Base-by-base conservation (phyloP, 2,329 filamentous ascomycete species). In the Cladophialophora chaetospira region DNA sequence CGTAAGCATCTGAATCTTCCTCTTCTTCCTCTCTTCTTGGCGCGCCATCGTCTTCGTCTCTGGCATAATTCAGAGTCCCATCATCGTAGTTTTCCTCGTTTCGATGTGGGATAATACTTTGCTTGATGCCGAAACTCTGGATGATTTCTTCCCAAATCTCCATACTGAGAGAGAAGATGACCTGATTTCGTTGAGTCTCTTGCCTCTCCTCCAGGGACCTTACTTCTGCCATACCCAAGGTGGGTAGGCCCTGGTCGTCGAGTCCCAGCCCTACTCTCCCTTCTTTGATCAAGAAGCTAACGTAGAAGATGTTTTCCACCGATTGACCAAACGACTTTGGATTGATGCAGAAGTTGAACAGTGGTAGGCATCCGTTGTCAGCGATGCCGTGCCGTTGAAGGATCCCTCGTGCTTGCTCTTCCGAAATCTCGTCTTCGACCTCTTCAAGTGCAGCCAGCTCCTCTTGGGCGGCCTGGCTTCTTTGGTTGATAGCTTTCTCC, bases 261-360 rank as follows among this genome's bases (percentile, higher is more conserved):
- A 85, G 82, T 2, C 83, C 79, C n/a, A 99, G 80, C 29, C 84
- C 84, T 4, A 91, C 83, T 58, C 82, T 84, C 9, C 91, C 91
- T 73, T 99, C 94, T 56, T 89, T 85, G 58, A 97, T 91, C 59
- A 99, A 76, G 69, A 99, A 99, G 70, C 90, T 95, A 65, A 96
- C 84, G 70, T 97, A 97, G 72, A 99, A 99, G 66, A 99, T 79
- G 67, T 99, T 99, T 71, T 99, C 94, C 5, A 99, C 86, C 0
- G 91, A 96, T 72, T 99, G 94, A 0, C 90, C 90, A 67, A 97
- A 99, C 0, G 91, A 96, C 35, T 77, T 77, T 0, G 94, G 94
- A 66, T 99, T 96, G 62, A 97, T 82, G 36, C 91, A 89, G 65
- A 97, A 97, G 50, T 88, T 85, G 71, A 97, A 88, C 10, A 97